phyloP scores from a whole-genome alignment of 2,329 filamentous ascomycete species.

The Penicillium sp. region DNA sequence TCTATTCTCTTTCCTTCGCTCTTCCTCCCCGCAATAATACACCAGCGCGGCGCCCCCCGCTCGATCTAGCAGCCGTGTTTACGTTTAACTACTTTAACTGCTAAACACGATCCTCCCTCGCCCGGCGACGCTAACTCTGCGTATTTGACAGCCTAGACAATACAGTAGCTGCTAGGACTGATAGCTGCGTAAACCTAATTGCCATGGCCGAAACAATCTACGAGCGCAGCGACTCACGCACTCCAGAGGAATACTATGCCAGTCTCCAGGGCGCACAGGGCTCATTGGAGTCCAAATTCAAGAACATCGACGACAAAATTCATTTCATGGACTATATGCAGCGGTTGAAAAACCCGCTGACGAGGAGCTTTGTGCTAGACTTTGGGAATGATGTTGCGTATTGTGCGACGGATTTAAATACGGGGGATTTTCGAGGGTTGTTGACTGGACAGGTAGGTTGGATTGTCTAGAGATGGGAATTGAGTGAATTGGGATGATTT shows the following conservation, averaged over 20 bases:
- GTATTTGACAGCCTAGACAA: background rate
- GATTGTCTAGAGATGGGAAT: background rate
- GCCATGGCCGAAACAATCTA: constrained; percentile 23
- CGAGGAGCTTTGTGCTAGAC: constrained; percentile 51
- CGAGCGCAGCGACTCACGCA: constrained; percentile 19
- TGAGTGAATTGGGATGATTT: background rate
- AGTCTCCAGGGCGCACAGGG: constrained; percentile 30
- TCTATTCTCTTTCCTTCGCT: background rate
- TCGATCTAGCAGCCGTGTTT: constrained; percentile 1
- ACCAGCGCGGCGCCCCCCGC: background rate
- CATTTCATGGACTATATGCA: constrained; percentile 41
- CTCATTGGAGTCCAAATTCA: constrained; percentile 37
- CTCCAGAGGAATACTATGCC: constrained; percentile 42
- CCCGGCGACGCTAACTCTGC: background rate
- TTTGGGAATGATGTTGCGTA: constrained; percentile 52
- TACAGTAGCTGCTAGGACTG: too few species aligned
- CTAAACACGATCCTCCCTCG: background rate
- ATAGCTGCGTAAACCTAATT: background rate
- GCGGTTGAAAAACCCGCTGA: constrained; percentile 38
- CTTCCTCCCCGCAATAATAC: background rate
- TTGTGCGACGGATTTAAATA: constrained; percentile 47
- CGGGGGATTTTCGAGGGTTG: constrained; percentile 43
- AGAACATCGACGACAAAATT: constrained; percentile 46
- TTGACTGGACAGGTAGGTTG: constrained; percentile 42
- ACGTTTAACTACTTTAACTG: background rate